Evolutionary conservation across 805 yeast species (phyloP).

Genomic region (Teunomyces gatunensis): DNA sequence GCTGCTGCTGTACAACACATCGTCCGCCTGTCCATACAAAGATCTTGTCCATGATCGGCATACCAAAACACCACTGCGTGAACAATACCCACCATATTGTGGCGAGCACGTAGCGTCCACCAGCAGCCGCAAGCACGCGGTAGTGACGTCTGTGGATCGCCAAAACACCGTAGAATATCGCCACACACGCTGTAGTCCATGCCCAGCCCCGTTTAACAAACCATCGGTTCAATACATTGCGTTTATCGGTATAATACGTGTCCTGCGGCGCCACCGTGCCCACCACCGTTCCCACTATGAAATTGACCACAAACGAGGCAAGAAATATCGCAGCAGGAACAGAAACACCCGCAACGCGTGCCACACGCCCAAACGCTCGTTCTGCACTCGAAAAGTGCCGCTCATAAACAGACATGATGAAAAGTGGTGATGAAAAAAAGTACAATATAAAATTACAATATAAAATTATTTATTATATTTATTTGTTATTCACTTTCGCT

Average conservation of each 20-base stretch:
- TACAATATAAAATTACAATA: too few species aligned
- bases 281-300: conserved; percentile 52
- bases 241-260: conserved; percentile 57
- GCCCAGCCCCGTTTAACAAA: conserved; percentile 93
- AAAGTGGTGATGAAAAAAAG: neutral
- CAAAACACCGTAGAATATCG: conserved; percentile 23
- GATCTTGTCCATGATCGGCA: conserved; percentile 85
- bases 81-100: conserved; percentile 83
- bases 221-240: conserved; percentile 63
- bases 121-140: conserved; percentile 12
- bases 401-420: conserved; percentile 6
- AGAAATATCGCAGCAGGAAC: conserved; percentile 27
- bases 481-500: too few species aligned
- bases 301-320: conserved; percentile 36
- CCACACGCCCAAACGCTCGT: neutral
- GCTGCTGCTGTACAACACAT: conserved; percentile 41
- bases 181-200: conserved; percentile 60
- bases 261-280: conserved; percentile 44
- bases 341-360: conserved; percentile 10
- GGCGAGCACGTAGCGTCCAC: conserved; percentile 47
- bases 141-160: neutral
- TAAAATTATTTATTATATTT: too few species aligned
- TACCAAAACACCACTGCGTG: conserved; percentile 84
- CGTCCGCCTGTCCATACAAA: conserved; percentile 81
- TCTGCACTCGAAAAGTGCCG: conserved; percentile 5